phyloP scores from a whole-genome alignment of 2,329 filamentous ascomycete genomes.

The Xylariaceae sp. region DNA sequence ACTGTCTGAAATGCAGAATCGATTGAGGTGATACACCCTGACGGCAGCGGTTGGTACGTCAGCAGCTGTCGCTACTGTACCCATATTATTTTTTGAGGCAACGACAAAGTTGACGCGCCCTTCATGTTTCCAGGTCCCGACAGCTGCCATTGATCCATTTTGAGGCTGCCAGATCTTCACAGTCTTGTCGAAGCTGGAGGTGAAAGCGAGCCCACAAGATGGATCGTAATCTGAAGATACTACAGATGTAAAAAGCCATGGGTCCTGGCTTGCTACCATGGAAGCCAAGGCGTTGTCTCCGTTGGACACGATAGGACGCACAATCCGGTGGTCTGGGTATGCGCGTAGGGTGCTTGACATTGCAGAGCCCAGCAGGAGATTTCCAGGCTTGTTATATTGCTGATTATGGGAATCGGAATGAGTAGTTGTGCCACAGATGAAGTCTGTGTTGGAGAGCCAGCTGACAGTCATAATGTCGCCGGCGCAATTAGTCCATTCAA shows the following conservation, averaged over 20 bases:
- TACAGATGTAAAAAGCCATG: slow-evolving; percentile 69
- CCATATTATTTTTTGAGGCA: slow-evolving; percentile 53
- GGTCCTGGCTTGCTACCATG: slow-evolving; percentile 64
- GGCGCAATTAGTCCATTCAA: slow-evolving; percentile 66
- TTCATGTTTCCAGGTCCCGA: slow-evolving; percentile 61
- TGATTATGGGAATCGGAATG: slow-evolving; percentile 69
- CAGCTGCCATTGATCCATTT: slow-evolving; percentile 49
- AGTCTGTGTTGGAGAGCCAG: slow-evolving; percentile 60
- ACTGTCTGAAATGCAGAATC: slow-evolving; percentile 12
- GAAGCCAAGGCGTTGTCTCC: slow-evolving; percentile 61
- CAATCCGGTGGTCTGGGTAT: slow-evolving; percentile 62
- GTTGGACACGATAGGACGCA: slow-evolving; percentile 57
- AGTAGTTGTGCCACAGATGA: slow-evolving; percentile 67
- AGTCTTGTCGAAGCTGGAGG: slow-evolving; percentile 65
- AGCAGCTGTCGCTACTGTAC: slow-evolving; percentile 63
- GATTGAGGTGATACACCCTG: slow-evolving; percentile 58
- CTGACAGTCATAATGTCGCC: slow-evolving; percentile 65
- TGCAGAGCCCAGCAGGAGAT: slow-evolving; percentile 62
- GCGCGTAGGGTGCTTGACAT: slow-evolving; percentile 52
- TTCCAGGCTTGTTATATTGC: slow-evolving; percentile 70
- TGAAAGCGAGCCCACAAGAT: slow-evolving; percentile 55
- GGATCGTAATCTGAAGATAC: slow-evolving; percentile 64
- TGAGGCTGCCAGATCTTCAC: slow-evolving; percentile 64
- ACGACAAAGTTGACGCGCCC: slow-evolving; percentile 69
- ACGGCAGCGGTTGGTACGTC: slow-evolving; percentile 61